Evolutionary conservation across 1,139 yeast species (phyloP).

Genomic region (Starmera stellimalicola): DNA sequence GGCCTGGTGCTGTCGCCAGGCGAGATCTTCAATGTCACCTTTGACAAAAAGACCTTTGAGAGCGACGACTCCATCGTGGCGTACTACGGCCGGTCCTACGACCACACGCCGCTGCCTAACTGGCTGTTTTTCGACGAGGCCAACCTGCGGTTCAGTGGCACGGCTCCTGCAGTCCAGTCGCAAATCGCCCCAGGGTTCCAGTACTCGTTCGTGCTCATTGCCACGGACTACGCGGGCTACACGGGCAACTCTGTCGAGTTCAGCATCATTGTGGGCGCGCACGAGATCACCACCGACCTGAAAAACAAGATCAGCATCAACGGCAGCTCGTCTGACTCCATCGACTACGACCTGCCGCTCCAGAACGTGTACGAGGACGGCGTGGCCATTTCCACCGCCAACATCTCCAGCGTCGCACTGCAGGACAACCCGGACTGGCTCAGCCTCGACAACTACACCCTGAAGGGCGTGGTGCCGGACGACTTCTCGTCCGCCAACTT

Average conservation of each 20-base stretch:
- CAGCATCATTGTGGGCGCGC: conserved; percentile 78
- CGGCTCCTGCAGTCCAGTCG: conserved; percentile 80
- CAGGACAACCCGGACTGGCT: conserved; percentile 56
- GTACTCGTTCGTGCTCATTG: conserved; percentile 68
- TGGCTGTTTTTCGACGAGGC: conserved; percentile 70
- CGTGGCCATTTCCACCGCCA: conserved; percentile 30
- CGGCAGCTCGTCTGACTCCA: conserved; percentile 52
- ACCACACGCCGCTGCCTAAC: conserved; percentile 81
- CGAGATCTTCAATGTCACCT: conserved; percentile 49
- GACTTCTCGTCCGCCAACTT: conserved; percentile 35
- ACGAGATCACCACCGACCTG: conserved; percentile 54
- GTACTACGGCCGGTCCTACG: conserved; percentile 77
- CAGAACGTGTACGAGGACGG: conserved; percentile 54
- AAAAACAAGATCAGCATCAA: conserved; percentile 43
- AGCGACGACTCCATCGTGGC: conserved; percentile 42
- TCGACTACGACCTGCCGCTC: conserved; percentile 54
- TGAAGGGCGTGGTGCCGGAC: conserved; percentile 54
- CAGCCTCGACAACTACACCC: conserved; percentile 30
- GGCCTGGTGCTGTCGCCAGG: conserved; percentile 73
- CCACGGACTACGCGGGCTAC: conserved; percentile 68
- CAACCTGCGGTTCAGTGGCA: conserved; percentile 67
- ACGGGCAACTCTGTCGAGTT: conserved; percentile 67
- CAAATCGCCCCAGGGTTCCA: conserved; percentile 77
- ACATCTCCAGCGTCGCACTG: conserved; percentile 45
- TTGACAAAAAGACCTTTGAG: conserved; percentile 49